Conservation (phyloP, 257 asterid species). For the Forsythia viridissima region DNA sequence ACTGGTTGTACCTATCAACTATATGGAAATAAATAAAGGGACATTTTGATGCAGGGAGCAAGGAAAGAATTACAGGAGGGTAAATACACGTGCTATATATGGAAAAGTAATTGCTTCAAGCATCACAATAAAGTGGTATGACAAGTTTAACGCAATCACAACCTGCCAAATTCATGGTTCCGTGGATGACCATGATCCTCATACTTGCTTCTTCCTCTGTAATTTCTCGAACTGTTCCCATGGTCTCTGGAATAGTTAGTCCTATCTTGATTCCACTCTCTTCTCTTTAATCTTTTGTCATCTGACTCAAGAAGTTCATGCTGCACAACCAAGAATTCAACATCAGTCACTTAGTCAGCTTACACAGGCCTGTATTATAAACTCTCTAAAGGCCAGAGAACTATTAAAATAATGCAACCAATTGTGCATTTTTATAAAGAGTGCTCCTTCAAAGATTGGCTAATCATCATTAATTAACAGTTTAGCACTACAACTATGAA, state of each 20-base stretch:
- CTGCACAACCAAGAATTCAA: conserved; percentile 29
- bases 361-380: conserved; percentile 4
- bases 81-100: conserved; percentile 8
- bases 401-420: not conserved
- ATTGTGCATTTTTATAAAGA: not conserved
- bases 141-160: conserved; percentile 6
- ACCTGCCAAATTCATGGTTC: conserved; percentile 55
- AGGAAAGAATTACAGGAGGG: conserved; percentile 9
- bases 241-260: conserved; percentile 32
- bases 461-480: conserved; percentile 2
- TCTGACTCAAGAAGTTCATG: conserved; percentile 33
- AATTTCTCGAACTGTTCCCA: conserved; percentile 28
- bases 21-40: not conserved
- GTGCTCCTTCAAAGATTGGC: not conserved
- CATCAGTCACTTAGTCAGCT: conserved; percentile 15
- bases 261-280: conserved; percentile 13
- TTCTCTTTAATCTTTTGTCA: not conserved
- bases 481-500: not conserved
- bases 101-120: conserved; percentile 21
- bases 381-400: not conserved
- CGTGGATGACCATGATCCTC: conserved; percentile 47
- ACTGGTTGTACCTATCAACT: conserved; percentile 8
- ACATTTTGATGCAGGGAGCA: not conserved
- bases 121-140: conserved; percentile 12
- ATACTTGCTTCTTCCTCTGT: conserved; percentile 43